Base-by-base conservation (phyloP, 768 basidiomycete species). In the Auricularia auricula-judae region DNA sequence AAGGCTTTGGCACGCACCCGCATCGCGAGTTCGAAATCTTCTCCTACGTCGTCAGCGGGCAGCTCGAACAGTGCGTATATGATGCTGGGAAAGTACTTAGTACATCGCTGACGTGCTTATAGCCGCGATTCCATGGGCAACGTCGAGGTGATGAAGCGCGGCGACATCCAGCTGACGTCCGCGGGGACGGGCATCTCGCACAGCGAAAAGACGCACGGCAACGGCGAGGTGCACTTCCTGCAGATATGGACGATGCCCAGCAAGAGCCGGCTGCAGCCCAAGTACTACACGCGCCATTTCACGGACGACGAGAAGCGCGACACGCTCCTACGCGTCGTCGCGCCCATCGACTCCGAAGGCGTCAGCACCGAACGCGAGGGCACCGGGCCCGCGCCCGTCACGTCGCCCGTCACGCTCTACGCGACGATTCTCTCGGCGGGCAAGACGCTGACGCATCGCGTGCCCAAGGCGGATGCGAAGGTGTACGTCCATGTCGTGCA, bases 51-150 rank as follows among this genome's bases (percentile, higher is more conserved):
- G 84, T 96, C 44, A 73, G 76, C 21, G 93, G 92, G 3, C 81
- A 87, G 70, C 80, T 93, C 36, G 87, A 92, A 72, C 92, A 94
- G 91, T 91, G 71, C 68, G 86, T 76, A 18, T 61, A 29, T 29
- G 29, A 29, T 29, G 29, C 29, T 2, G 29, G 29, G 29, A 29
- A 29, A 29, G 29, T 29, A 29, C 29, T 29, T 29, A 29, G 29
- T 29, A 29, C 29, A 29, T 29, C 29, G 29, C 29, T 29, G 29
- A 29, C 29, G 23, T 35, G 18, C 54, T 61, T 64, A 10, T 65
- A 92, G 93, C 77, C 83, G 88, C 74, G 96, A 98, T 75, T 91
- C 87, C 4, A 91, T 97, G 88, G 87, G 88, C 44, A 96, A 96
- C 76, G 82, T 82, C 63, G 96, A 98, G 73, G 80, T 94, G 65